A percentile compares a stretch with the other conserved stretches of the same genome.
Conservation (phyloP, 495 filamentous ascomycete genomes). For the Melanomma pulvis-pyrius region DNA sequence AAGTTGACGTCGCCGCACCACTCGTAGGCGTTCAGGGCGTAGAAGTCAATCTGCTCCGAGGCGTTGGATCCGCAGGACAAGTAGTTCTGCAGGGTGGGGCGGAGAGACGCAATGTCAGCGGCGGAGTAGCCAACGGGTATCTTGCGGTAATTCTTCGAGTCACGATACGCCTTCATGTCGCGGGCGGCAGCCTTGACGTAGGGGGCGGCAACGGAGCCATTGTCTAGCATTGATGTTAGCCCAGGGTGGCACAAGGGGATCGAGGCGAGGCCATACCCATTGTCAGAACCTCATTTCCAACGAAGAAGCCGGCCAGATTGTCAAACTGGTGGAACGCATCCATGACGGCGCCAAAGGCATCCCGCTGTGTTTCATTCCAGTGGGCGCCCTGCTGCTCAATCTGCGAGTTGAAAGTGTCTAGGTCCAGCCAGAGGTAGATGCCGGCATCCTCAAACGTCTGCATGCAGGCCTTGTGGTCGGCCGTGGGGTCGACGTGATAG, state of each 20-base stretch:
- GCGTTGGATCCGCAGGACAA: constrained; percentile 70
- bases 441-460: constrained; percentile 74
- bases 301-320: constrained; percentile 80
- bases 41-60: constrained; percentile 79
- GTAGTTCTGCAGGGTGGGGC: constrained; percentile 88
- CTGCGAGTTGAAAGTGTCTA: constrained; percentile 80
- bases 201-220: constrained; percentile 69
- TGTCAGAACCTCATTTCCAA: constrained; percentile 85
- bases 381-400: constrained; percentile 64
- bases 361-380: constrained; percentile 72
- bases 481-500: constrained; percentile 77
- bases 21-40: constrained; percentile 81
- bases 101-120: constrained; percentile 79
- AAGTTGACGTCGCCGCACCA: constrained; percentile 77
- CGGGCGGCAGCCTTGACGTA: constrained; percentile 80
- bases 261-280: constrained; percentile 45
- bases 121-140: constrained; percentile 89
- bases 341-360: constrained; percentile 69
- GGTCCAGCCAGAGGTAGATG: constrained; percentile 80
- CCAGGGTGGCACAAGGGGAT: background rate
- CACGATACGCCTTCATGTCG: constrained; percentile 80
- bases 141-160: constrained; percentile 75
- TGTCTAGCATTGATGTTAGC: constrained; percentile 39
- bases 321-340: constrained; percentile 78
- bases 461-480: constrained; percentile 82